These are phyloP conservation scores for Didymella segeticola DNA, from an alignment of 2,329 filamentous ascomycete species.

Conservation along the genomic window DNA sequence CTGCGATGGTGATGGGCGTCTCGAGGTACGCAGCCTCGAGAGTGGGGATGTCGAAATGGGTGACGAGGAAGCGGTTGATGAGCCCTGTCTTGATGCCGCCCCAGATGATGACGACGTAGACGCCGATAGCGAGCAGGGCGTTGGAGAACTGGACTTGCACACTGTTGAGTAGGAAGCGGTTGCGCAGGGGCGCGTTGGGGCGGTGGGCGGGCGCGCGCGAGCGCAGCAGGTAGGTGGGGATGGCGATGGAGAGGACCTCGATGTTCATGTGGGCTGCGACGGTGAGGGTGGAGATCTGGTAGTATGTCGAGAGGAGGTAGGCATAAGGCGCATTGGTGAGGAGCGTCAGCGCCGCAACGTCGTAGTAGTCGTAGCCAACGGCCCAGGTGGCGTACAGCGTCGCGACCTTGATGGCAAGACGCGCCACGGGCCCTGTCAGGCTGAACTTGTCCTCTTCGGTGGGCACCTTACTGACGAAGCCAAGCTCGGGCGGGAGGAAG, in stretches of 20 bases:
- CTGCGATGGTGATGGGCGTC: constrained; percentile 55
- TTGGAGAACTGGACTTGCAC: constrained; percentile 61
- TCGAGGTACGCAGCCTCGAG: constrained; percentile 72
- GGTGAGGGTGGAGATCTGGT: constrained; percentile 69
- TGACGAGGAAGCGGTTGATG: constrained; percentile 74
- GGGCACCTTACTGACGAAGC: constrained; percentile 66
- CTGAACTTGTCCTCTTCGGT: constrained; percentile 66
- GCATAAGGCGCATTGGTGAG: constrained; percentile 78
- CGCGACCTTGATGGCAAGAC: constrained; percentile 64
- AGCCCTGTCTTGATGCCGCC: constrained; percentile 69
- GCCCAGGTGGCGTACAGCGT: constrained; percentile 78
- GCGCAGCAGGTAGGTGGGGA: constrained; percentile 79
- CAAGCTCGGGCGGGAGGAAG: constrained; percentile 70
- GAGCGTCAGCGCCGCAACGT: constrained; percentile 56
- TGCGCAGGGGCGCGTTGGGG: constrained; percentile 54
- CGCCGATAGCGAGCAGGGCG: constrained; percentile 70
- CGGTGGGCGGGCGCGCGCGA: constrained; percentile 70
- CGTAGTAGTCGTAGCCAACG: constrained; percentile 69
- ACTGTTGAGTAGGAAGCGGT: constrained; percentile 52
- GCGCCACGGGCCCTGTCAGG: constrained; percentile 54
- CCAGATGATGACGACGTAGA: constrained; percentile 78
- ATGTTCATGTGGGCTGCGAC: constrained; percentile 69
- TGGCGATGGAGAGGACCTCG: constrained; percentile 70
- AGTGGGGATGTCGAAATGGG: constrained; percentile 75
- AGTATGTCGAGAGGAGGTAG: constrained; percentile 80